Conservation (phyloP, 768 basidiomycete species). For the Punctularia strigosozonata region DNA sequence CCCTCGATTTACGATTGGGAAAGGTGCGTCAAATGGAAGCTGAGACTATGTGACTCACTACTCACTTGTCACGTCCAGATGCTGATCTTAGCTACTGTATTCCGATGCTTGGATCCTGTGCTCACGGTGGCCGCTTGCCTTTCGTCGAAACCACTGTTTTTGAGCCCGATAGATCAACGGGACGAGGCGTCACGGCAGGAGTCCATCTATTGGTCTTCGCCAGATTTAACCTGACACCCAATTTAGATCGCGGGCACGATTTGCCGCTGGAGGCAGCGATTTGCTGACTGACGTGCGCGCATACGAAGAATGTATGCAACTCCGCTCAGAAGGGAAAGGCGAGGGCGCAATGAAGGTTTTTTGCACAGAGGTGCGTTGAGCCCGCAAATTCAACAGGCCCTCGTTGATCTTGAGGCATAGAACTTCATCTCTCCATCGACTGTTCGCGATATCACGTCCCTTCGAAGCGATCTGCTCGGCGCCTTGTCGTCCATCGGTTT, state of each 20-base stretch:
- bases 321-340: slow-evolving; percentile 39
- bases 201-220: slow-evolving; percentile 29
- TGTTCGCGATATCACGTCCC: slow-evolving; percentile 64
- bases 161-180: slow-evolving; percentile 70
- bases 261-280: slow-evolving; percentile 67
- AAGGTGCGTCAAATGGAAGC: slow-evolving; percentile 36
- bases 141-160: slow-evolving; percentile 82
- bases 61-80: slow-evolving; percentile 38
- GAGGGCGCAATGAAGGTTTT: slow-evolving; percentile 38
- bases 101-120: slow-evolving; percentile 72
- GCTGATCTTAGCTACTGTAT: slow-evolving; percentile 75
- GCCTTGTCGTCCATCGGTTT: slow-evolving; percentile 66
- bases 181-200: slow-evolving; percentile 68
- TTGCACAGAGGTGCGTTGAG: slow-evolving; percentile 50
- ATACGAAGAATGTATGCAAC: slow-evolving; percentile 48
- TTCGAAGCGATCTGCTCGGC: slow-evolving; percentile 67
- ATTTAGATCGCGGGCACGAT: slow-evolving; percentile 58
- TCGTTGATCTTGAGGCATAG: slow-evolving; percentile 21
- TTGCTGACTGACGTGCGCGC: slow-evolving; percentile 74
- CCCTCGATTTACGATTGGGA: slow-evolving; percentile 75
- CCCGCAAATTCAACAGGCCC: slow-evolving; percentile 3
- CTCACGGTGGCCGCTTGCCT: slow-evolving; percentile 74
- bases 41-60: not conserved
- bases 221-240: not conserved
- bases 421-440: slow-evolving; percentile 74